Evolutionary conservation across 202 grass and related monocot species (phyloP), one percentile per base, ranked within the genome.

Genomic region (Brachypodium distachyon): DNA sequence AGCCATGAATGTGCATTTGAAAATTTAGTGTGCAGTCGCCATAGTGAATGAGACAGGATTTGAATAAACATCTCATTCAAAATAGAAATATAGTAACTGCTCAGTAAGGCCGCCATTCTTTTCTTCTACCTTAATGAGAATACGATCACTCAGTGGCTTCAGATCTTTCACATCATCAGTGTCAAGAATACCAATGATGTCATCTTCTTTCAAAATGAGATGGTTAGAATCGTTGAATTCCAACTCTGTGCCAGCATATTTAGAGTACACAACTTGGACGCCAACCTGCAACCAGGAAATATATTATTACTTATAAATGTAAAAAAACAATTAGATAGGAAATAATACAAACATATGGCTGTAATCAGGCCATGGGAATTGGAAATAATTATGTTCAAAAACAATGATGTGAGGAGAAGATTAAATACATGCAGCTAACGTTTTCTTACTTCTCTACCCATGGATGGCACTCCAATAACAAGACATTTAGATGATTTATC

Each of bases 121-220:
- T n/a, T n/a, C n/a, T n/a, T n/a, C n/a, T n/a, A 91, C 94, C 86
- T 97, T 93, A 75, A 97, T 91, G 10, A 97, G 88, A 85, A 97
- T 57, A 37, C 86, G 90, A 43, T 93, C 94, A 74, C 84, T 79
- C 63, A 97, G 72, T 18, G 94, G 94, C 69, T 93, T 91, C 68
- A 97, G 42, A 87, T 97, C 94, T 80, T 97, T 93, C 47, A 93
- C 84, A 62, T 93, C 90, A 73, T 97, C 90, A 9, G 84, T 85
- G 9, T 97, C 90, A 0, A 97, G 90, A 86, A 93, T 53, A 76
- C 94, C 94, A 31, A 97, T 82, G 66, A 97, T 87, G 56, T 97
- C 94, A 73, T 97, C 94, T 67, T 97, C 88, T 86, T 97, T 94
- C 86, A 97, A 81, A 72, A 97, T 94, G 43, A 97, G 89, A 87